Evolutionary conservation across 176 grass and related monocot genomes (phyloP), one percentile per base, ranked within the genome.

Genomic region (maize (Zea mays)): DNA sequence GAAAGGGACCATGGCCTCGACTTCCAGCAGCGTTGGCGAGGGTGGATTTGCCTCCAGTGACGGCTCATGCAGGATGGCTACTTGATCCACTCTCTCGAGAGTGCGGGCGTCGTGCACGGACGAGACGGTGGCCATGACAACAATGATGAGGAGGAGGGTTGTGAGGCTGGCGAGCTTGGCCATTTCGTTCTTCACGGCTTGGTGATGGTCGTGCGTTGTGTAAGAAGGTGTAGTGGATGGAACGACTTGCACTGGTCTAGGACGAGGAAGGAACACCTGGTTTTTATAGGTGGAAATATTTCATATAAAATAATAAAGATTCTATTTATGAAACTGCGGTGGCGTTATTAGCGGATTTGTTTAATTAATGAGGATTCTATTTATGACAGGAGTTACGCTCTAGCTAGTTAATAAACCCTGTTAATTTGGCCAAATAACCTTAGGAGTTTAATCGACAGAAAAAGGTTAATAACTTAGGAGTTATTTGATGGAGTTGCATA

Each of bases 21-120:
- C 45, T 50, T 71, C 68, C 68, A 47, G 3, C 10, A 14, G 15
- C 33, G 45, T 71, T 21, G 68, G 35, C 7, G 45, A 48, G 12
- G 44, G 68, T 5, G 67, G 44, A 0, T 70, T 49, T 7, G 20
- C 44, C 1, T 34, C 43, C 3, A 21, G 15, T 0, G 6, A 70
- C 15, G 10, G 12, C 13, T 71, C 45, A 27, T 27, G 27, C 45
- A 9, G 14, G 21, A 71, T 71, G 21, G 68, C 35, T 13, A 16
- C 68, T 16, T 71, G 68, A 50, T 71, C 44, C 45, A 71, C 44
- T 71, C 21, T 71, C 45, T 71, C 68, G 16, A 71, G 21, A 35
- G 21, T 50, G 68, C 45, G 68, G 45, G 45, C 27, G 1, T 21
- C 1, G 0, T 49, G 68, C 21, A 71, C 45, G 1, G 68, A 35